Base-by-base conservation (phyloP, 1,284 basidiomycete genomes). In the Leccinum pallidistipes region DNA sequence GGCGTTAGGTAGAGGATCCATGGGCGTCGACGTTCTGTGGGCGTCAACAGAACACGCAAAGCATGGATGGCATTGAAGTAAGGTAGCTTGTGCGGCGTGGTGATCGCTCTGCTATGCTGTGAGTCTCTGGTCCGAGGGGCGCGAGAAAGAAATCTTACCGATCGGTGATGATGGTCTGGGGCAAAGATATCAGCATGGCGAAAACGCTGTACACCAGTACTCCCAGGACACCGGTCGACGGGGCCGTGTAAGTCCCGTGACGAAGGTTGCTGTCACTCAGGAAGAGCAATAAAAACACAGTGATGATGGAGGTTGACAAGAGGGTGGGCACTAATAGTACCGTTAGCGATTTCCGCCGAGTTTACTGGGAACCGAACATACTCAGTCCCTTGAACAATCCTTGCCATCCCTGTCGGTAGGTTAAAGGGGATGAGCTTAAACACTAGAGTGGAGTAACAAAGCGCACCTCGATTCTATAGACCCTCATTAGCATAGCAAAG, bases 381-480 rank as follows among this genome's bases (percentile, higher is more conserved):
- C 91, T 91, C 55, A 88, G 73, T 56, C 94, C 94, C 76, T 95
- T 96, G 81, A 91, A 95, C 47, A 95, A 74, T 18, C 94, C 94
- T 57, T 80, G 74, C 82, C 83, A 87, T 24, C 94, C 91, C 86
- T 91, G 58, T 27, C 50, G 31, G 21, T 3, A 16, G 38, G 56
- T 57, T 24, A 18, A 60, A 54, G 16, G 12, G 3, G 12, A 53
- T 5, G 18, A 36, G 36, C 51, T 53, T 29, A 9, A n/a, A 38
- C 1, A 45, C 45, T 51, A 60, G 59, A 50, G 43, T 21, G 45
- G 29, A 12, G 16, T 14, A 16, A 29, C 8, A 14, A 32, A 8
- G 63, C 80, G 49, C 50, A 88, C 89, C 80, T 96, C 94, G 14
- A 95, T 81, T 59, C 81, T 82, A 71, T 89, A 88, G 1, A 92